Percentiles rank a stretch among this genome's conserved stretches.
These are phyloP conservation scores for Paecilomyces niveus DNA, from an alignment of 2,329 filamentous ascomycete genomes.

Conservation along the genomic window DNA sequence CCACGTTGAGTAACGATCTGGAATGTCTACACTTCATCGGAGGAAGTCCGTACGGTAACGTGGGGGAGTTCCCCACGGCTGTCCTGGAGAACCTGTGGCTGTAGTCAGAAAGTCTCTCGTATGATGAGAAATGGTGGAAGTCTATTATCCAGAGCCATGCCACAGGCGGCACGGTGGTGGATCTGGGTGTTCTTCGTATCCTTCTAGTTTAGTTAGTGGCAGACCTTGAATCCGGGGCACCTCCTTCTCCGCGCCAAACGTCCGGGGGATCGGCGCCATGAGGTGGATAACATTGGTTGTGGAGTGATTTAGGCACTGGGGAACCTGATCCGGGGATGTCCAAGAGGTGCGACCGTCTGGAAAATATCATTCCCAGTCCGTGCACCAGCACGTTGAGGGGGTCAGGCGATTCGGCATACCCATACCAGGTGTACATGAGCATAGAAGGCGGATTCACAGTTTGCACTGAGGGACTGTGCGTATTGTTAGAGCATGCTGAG, in stretches of 20 bases:
- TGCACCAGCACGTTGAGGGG: background rate
- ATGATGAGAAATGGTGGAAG: background rate
- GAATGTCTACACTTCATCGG: background rate
- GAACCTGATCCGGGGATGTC: background rate
- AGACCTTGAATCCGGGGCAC: background rate
- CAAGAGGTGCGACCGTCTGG: background rate
- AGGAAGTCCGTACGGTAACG: background rate
- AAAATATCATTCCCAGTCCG: background rate
- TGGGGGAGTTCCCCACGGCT: background rate
- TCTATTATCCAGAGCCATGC: background rate
- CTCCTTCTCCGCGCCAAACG: background rate
- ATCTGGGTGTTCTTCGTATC: background rate
- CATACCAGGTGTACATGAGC: too few relatives aligned
- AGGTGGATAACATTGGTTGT: background rate
- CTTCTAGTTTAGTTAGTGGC: background rate
- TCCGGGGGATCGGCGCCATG: background rate
- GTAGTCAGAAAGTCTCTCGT: background rate
- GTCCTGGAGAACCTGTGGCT: background rate
- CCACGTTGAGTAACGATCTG: background rate
- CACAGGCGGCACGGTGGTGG: background rate
- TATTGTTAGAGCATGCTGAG: too few relatives aligned
- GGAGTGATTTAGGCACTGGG: background rate
- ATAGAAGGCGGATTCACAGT: too few relatives aligned
- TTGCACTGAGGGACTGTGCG: too few relatives aligned
- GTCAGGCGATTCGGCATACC: too few relatives aligned